Percentiles rank a stretch among this genome's conserved stretches.
Conservation (phyloP, 2,329 filamentous ascomycete species). For the Pyrenophora graminea region DNA sequence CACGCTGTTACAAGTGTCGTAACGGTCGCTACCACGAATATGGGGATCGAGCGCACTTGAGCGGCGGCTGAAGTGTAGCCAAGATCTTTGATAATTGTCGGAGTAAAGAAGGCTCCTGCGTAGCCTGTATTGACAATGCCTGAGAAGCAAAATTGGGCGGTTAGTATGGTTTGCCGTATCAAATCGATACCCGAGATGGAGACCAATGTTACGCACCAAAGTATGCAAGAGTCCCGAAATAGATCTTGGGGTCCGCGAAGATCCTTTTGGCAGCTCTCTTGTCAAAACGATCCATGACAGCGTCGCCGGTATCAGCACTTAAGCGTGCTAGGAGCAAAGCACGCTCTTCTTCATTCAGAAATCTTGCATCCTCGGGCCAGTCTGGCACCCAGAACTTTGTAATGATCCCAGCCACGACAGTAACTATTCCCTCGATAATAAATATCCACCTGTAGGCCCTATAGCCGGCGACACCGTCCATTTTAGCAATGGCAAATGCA, state of each 20-base stretch:
- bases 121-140: slow-evolving; percentile 54
- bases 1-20: slow-evolving; percentile 48
- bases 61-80: slow-evolving; percentile 46
- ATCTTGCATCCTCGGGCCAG: slow-evolving; percentile 48
- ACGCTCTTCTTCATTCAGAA: slow-evolving; percentile 34
- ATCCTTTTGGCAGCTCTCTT: slow-evolving; percentile 53
- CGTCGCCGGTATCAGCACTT: slow-evolving; percentile 32
- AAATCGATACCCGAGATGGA: accelerated
- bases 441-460: slow-evolving; percentile 44
- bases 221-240: slow-evolving; percentile 28
- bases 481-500: slow-evolving; percentile 60
- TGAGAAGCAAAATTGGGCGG: not conserved
- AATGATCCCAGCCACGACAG: slow-evolving; percentile 45
- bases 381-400: slow-evolving; percentile 59
- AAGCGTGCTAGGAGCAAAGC: slow-evolving; percentile 37
- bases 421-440: slow-evolving; percentile 39
- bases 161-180: not conserved
- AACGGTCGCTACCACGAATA: slow-evolving; percentile 46
- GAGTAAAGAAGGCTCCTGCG: slow-evolving; percentile 48
- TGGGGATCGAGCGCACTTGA: slow-evolving; percentile 47
- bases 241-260: slow-evolving; percentile 44
- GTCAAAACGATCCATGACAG: slow-evolving; percentile 60
- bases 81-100: slow-evolving; percentile 47
- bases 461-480: slow-evolving; percentile 58
- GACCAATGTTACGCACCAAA: slow-evolving; percentile 8